Evolutionary conservation across 169 alveolate species (phyloP).

Genomic region (Cryptosporidium felis): DNA sequence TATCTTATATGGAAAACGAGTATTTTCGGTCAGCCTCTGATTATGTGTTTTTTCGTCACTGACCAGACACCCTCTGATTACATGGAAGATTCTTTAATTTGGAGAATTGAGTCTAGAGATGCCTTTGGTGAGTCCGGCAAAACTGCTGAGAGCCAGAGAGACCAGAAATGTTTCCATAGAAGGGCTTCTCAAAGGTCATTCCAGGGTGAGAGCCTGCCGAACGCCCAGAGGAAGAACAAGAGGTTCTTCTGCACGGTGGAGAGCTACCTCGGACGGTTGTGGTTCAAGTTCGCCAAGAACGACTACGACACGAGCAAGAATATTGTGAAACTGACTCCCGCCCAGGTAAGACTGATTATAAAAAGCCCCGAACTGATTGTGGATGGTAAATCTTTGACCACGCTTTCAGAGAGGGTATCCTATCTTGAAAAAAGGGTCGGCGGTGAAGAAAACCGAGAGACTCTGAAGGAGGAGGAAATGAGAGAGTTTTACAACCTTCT

Average conservation of each 20-base stretch:
- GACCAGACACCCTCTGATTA: background rate
- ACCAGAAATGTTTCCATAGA: background rate
- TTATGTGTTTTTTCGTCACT: slow-evolving; percentile 55
- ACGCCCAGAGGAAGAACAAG: background rate
- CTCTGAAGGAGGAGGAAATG: background rate
- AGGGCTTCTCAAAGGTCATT: background rate
- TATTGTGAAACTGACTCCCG: slow-evolving; percentile 32
- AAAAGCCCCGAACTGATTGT: slow-evolving; percentile 23
- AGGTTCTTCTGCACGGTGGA: slow-evolving; percentile 52
- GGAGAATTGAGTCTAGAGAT: slow-evolving; percentile 41
- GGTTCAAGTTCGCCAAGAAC: slow-evolving; percentile 18
- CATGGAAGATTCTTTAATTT: background rate
- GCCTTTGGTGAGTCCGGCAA: slow-evolving; percentile 33
- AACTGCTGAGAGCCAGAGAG: background rate
- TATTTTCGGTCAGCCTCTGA: slow-evolving; percentile 38
- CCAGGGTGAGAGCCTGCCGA: background rate
- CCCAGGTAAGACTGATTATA: slow-evolving; percentile 15
- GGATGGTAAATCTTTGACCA: slow-evolving; percentile 6
- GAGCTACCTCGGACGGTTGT: slow-evolving; percentile 33
- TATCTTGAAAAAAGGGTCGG: background rate
- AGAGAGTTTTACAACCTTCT: slow-evolving; percentile 8
- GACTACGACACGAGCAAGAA: slow-evolving; percentile 2
- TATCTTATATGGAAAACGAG: slow-evolving; percentile 54
- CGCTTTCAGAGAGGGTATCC: background rate
- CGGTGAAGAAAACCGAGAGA: background rate